Percentiles rank a stretch among this genome's conserved stretches.
These are phyloP conservation scores for Tetrahymena thermophila DNA, from an alignment of 73 alveolate species.

Conservation along the genomic window DNA sequence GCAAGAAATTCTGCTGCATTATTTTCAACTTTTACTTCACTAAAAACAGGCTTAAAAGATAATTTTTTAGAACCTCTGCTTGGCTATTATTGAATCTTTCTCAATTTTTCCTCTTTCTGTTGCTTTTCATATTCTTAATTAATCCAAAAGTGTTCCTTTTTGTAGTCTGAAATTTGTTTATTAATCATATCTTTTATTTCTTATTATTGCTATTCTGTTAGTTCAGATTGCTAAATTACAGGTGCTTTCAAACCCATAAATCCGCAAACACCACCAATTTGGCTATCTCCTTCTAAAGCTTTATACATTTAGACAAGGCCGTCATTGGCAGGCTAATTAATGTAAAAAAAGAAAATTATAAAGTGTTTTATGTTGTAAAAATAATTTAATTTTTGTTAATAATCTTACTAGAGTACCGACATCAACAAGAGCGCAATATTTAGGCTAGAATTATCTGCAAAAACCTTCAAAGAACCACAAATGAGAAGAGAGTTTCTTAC, in stretches of 20 bases:
- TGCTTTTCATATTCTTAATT: not conserved
- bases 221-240: not conserved
- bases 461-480: slow-evolving; percentile 51
- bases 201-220: not conserved
- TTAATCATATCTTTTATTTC: not conserved
- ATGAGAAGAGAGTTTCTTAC: slow-evolving; percentile 36
- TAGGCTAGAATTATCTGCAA: slow-evolving; percentile 31
- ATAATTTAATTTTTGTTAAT: not conserved
- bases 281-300: slow-evolving; percentile 27
- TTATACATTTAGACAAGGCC: slow-evolving; percentile 3
- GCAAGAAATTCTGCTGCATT: not conserved
- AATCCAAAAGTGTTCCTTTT: not conserved
- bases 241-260: slow-evolving; percentile 27
- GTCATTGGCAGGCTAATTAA: slow-evolving; percentile 15
- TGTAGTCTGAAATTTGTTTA: not conserved
- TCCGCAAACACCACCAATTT: slow-evolving; percentile 48
- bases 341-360: not conserved
- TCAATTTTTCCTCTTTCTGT: not conserved
- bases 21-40: not conserved
- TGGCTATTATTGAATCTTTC: not conserved
- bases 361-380: not conserved
- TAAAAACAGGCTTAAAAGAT: not conserved
- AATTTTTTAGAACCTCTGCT: not conserved
- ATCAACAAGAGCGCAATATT: slow-evolving; percentile 29
- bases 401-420: slow-evolving; percentile 14